These are phyloP conservation scores for Ormosia emarginata DNA, from an alignment of 306 rosid genomes.

Conservation along the genomic window DNA sequence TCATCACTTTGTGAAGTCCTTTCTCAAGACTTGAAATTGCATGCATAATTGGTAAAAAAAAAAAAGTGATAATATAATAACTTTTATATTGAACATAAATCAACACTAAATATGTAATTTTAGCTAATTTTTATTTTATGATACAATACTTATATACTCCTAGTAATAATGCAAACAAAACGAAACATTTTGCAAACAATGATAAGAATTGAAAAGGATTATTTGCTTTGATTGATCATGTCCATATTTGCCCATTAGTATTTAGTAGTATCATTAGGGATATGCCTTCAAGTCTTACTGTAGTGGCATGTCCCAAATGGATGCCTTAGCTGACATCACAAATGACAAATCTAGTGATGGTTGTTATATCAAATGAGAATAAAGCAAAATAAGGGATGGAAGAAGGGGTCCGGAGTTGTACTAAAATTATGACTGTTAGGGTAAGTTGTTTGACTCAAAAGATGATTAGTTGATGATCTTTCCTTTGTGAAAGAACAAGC, in stretches of 20 bases:
- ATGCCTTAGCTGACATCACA: background rate
- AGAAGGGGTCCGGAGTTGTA: background rate
- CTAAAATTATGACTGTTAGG: background rate
- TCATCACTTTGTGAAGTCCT: too few species aligned
- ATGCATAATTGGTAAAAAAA: too few species aligned
- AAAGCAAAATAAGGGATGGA: background rate
- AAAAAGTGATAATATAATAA: too few species aligned
- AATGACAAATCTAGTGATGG: background rate
- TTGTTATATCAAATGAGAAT: background rate
- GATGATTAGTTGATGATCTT: background rate
- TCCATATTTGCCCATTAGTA: background rate
- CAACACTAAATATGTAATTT: too few species aligned
- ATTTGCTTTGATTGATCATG: background rate
- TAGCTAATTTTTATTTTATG: too few species aligned
- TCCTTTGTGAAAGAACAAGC: constrained; percentile 25
- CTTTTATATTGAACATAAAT: too few species aligned
- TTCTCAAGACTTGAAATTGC: too few species aligned
- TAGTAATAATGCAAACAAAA: background rate
- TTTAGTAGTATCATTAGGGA: background rate
- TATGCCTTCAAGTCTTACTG: background rate
- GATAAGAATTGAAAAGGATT: background rate
- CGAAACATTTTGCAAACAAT: background rate
- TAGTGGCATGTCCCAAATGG: background rate
- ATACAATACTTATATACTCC: too few species aligned
- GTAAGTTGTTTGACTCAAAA: constrained; percentile 36